A percentile compares a stretch with the other conserved stretches of the same genome.
Conservation (phyloP, 225 moss, liverwort and hornwort genomes). For the Neckera pumila region DNA sequence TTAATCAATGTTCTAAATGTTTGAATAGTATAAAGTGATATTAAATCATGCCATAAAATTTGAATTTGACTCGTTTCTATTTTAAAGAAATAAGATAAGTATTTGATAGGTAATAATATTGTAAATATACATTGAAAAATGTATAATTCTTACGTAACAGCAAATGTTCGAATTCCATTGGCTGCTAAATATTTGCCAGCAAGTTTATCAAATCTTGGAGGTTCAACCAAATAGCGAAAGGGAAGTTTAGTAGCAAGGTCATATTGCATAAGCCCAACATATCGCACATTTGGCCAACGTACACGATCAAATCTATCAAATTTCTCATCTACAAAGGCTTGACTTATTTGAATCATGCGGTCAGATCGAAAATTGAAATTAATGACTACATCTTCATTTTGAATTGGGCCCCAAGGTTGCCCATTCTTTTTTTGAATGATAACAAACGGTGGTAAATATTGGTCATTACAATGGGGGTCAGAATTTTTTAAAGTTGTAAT, state of each 20-base stretch:
- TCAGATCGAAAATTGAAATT: slow-evolving; percentile 71
- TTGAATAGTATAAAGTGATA: neutral
- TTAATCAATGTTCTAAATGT: no score
- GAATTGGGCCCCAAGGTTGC: slow-evolving; percentile 52
- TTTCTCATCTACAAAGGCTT: slow-evolving; percentile 52
- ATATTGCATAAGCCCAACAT: slow-evolving; percentile 62
- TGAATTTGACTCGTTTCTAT: no score
- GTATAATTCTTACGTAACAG: slow-evolving; percentile 23
- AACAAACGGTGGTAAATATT: slow-evolving; percentile 70
- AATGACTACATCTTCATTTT: slow-evolving; percentile 42
- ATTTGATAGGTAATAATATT: accelerated
- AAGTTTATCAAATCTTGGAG: slow-evolving; percentile 58
- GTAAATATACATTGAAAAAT: no score
- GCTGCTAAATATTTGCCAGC: slow-evolving; percentile 54
- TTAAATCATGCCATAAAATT: no score
- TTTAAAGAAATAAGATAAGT: no score
- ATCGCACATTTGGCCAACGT: slow-evolving; percentile 56
- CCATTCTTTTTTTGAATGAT: slow-evolving; percentile 41
- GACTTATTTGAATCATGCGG: slow-evolving; percentile 56
- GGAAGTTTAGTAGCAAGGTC: slow-evolving; percentile 64
- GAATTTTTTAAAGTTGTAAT: slow-evolving; percentile 32
- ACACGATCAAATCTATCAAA: slow-evolving; percentile 60
- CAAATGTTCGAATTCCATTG: slow-evolving; percentile 57
- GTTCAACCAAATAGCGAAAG: slow-evolving; percentile 35
- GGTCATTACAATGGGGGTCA: slow-evolving; percentile 45